Evolutionary conservation across 176 grass and related monocot species (phyloP).

Genomic region (Hordeum marinum): DNA sequence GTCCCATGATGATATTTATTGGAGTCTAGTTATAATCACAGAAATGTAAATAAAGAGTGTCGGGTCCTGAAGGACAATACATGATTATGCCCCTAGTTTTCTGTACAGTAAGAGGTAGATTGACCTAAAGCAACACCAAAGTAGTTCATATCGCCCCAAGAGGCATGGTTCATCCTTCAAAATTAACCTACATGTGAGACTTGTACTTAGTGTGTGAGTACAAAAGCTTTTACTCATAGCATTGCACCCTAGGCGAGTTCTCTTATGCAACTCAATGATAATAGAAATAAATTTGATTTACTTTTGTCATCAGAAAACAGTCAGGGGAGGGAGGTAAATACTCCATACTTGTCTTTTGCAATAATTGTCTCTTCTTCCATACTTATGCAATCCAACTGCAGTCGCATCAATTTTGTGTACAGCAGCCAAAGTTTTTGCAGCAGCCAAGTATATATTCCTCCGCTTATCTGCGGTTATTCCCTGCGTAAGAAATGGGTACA

Average conservation of each 20-base stretch:
- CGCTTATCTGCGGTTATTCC: slow-evolving; percentile 54
- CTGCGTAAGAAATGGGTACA: slow-evolving; percentile 27
- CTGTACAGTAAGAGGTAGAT: background rate
- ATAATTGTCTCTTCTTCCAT: slow-evolving; percentile 85
- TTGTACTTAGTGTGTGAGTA: background rate
- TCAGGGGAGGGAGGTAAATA: background rate
- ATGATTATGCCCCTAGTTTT: background rate
- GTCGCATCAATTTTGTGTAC: slow-evolving; percentile 72
- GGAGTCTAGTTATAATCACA: background rate
- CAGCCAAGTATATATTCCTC: slow-evolving; percentile 58
- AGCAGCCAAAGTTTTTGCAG: slow-evolving; percentile 62
- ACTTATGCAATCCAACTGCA: slow-evolving; percentile 78
- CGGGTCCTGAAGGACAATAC: background rate
- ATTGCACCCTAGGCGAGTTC: background rate
- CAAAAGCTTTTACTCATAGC: background rate
- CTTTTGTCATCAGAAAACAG: background rate
- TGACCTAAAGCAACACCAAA: background rate
- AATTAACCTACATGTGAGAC: background rate
- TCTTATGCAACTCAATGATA: slow-evolving; percentile 8
- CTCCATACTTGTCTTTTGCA: slow-evolving; percentile 83
- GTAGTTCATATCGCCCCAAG: background rate
- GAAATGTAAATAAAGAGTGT: background rate
- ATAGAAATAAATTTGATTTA: background rate
- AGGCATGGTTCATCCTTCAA: background rate
- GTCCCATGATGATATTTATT: background rate